Base-by-base conservation (phyloP, 192 early-diverging fungal species). In the Entomortierella chlamydospora region DNA sequence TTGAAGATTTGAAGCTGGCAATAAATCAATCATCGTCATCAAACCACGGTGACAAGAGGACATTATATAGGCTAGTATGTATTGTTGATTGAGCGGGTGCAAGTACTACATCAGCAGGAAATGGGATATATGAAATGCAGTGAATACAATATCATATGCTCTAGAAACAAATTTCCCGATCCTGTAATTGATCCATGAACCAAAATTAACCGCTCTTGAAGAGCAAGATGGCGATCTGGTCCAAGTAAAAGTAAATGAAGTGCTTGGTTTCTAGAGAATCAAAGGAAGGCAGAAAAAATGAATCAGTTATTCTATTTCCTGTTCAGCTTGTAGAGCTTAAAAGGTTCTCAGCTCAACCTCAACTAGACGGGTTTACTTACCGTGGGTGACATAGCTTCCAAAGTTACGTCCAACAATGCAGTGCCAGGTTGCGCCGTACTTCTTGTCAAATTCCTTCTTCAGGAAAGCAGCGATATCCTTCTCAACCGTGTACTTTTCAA, bases 181-280 rank as follows among this genome's bases (percentile, higher is more conserved):
- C 22, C 22, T 50, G 15, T 17, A 23, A 22, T 50, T 17, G 49
- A 50, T 17, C 5, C 20, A 28, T 28, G 17, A 39, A 45, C 23
- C 17, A 20, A n/a, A 61, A 30, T 84, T 87, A 94, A 68, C 91
- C 91, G 47, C 92, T 93, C 88, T 96, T 99, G 91, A 97, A 97
- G 41, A 98, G 85, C 60, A 99, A 86, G 74, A 97, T 95, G 12
- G 97, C 96, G 42, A 95, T 95, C 79, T 96, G 92, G 63, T 92
- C 94, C 56, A 95, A 88, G 81, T 99, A 98, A 81, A 99, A 98
- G 91, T 98, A 99, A 85, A 99, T 97, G 71, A 98, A 99, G 73
- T 96, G 95, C 88, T 97, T 88, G 60, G 91, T 91, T 81, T 93
- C 90, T 89, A 72, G 26, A 34, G 49, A 31, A 39, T 10, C 25